A percentile compares a stretch with the other conserved stretches of the same genome.
phyloP scores from a whole-genome alignment of 2,329 filamentous ascomycete genomes.

The Chaetomiaceae sp. region DNA sequence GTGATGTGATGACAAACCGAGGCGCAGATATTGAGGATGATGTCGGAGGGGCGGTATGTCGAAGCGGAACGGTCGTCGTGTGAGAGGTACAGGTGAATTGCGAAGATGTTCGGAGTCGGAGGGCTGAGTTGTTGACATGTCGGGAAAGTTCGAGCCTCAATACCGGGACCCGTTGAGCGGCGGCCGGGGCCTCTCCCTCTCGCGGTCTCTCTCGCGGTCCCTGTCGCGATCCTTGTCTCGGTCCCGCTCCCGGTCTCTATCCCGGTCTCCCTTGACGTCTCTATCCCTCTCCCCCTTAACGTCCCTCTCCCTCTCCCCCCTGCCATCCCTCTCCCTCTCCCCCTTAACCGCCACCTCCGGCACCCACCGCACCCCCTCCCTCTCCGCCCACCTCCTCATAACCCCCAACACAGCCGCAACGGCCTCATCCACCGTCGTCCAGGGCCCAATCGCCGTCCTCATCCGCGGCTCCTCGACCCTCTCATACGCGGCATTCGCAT shows the following conservation, averaged over 20 bases:
- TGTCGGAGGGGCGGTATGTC: neutral
- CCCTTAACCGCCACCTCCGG: conserved; percentile 31
- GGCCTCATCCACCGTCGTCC: conserved; percentile 44
- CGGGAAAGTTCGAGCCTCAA: neutral
- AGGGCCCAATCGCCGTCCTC: conserved; percentile 35
- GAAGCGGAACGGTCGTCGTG: no score
- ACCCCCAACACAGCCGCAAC: conserved; percentile 37
- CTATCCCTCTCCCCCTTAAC: conserved; percentile 9
- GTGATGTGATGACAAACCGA: neutral
- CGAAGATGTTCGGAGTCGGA: neutral
- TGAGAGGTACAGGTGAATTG: neutral
- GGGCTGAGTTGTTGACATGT: neutral
- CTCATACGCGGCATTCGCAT: conserved; percentile 29
- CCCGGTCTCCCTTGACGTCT: neutral
- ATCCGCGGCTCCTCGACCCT: conserved; percentile 30
- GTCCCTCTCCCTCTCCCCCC: conserved; percentile 1
- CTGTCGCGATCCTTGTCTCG: neutral
- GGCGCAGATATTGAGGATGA: no score
- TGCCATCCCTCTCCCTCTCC: conserved; percentile 10
- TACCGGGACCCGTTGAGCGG: conserved; percentile 8
- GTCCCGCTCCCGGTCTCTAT: conserved; percentile 5
- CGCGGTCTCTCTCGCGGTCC: neutral
- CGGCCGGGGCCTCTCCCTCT: conserved; percentile 5
- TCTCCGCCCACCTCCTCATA: conserved; percentile 41
- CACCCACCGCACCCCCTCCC: conserved; percentile 45